Evolutionary conservation across 176 grass and related monocot species (phyloP).

Genomic region (Eleusine indica): DNA sequence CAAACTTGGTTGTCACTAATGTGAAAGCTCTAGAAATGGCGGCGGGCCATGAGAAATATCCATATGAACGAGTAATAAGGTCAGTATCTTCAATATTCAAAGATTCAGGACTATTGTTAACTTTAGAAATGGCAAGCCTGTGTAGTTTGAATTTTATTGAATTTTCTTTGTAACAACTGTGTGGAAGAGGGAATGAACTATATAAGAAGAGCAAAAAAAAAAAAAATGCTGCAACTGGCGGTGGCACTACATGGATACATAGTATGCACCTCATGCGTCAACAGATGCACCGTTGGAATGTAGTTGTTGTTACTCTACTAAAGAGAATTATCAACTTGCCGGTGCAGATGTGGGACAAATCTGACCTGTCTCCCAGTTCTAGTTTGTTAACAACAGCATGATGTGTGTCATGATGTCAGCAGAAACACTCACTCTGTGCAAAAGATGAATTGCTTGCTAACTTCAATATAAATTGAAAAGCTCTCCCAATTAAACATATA

Average conservation of each 20-base stretch:
- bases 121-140: not conserved
- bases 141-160: not conserved
- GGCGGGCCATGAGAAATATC: not conserved
- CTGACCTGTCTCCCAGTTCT: too few relatives aligned
- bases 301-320: not conserved
- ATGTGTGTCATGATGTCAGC: too few relatives aligned
- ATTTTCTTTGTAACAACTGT: not conserved
- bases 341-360: too few relatives aligned
- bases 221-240: not conserved
- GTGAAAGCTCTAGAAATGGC: not conserved
- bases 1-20: not conserved
- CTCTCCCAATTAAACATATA: too few relatives aligned
- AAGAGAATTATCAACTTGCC: too few relatives aligned
- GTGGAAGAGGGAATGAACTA: not conserved
- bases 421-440: too few relatives aligned
- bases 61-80: not conserved
- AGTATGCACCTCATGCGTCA: not conserved
- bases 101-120: too few relatives aligned
- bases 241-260: not conserved
- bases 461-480: too few relatives aligned
- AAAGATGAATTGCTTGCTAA: too few relatives aligned
- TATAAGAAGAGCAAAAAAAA: not conserved
- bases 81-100: too few relatives aligned
- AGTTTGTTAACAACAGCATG: too few relatives aligned
- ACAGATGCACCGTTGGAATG: not conserved